Base-by-base conservation (phyloP, 1,284 basidiomycete species). In the Vanrija pseudolonga region DNA sequence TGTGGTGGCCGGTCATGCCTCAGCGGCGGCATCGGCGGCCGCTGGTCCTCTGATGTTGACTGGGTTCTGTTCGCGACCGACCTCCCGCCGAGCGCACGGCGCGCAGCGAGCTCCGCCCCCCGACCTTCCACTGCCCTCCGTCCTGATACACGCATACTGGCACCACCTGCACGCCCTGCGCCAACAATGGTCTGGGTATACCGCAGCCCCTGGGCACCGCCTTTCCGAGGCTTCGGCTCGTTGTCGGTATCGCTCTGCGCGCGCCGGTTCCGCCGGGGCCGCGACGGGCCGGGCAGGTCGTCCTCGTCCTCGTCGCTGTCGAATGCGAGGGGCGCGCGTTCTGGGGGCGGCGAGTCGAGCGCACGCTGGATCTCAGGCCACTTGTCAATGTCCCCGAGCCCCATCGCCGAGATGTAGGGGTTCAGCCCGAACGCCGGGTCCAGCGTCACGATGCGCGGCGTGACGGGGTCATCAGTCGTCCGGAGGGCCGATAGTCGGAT, bases 151-250 rank as follows among this genome's bases (percentile, higher is more conserved):
- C 87, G 80, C 76, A 89, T 82, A 0, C 89, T 88, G 1, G 84
- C 73, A 0, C 81, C 85, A 4, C 85, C 85, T 0, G 80, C 78
- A 28, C 81, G 71, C 2, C 73, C 79, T 15, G 81, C 80, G 2
- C 83, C 87, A 81, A 92, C 85, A 65, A 95, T 94, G 0, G 91
- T 95, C 64, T 87, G 84, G 5, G 87, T 88, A 69, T 93, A 87
- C 65, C 86, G 88, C 58, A 94, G 79, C 4, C 83, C 80, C 0
- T 32, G 32, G 32, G 32, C 32, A 32, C 32, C 32, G 32, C 32
- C 32, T 32, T 32, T 32, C 32, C 32, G 9, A 4, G 32, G 79
- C 78, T 0, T 85, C 83, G 17, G 66, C 69, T 24, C 61, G 60
- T 24, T 55, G 54, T 36, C 62, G 48, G 32, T 32, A 42, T 12